Evolutionary conservation across 345 rosid genomes (phyloP).

Genomic region (Brassica rapa): DNA sequence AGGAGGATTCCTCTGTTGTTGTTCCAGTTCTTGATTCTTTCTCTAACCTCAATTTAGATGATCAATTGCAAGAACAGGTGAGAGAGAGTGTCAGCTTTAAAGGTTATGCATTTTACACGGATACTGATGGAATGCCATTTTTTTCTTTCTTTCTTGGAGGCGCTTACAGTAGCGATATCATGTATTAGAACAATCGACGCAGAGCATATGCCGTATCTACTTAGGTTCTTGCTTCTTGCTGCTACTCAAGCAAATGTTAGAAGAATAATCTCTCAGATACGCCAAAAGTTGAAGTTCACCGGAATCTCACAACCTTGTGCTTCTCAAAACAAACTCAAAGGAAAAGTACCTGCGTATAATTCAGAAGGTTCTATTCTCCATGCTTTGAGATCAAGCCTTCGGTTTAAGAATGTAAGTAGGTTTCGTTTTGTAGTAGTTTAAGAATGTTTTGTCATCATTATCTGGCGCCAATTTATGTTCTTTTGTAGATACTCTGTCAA

Average conservation of each 20-base stretch:
- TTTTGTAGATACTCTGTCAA: constrained; percentile 66
- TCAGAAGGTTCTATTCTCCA: constrained; percentile 70
- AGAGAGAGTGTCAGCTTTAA: constrained; percentile 11
- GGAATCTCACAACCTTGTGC: constrained; percentile 51
- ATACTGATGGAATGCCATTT: constrained; percentile 8
- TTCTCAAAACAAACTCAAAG: constrained; percentile 60
- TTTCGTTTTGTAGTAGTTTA: constrained; percentile 1
- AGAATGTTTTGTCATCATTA: constrained; percentile 17
- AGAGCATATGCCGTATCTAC: constrained; percentile 73
- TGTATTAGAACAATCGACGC: constrained; percentile 72
- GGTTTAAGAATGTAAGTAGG: constrained; percentile 70
- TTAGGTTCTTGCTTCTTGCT: constrained; percentile 75
- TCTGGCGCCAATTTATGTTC: constrained; percentile 6
- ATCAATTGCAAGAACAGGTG: constrained; percentile 74
- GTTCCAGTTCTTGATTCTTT: constrained; percentile 77
- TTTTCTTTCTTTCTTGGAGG: constrained; percentile 46
- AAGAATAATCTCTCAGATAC: constrained; percentile 69
- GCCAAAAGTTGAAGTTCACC: constrained; percentile 65
- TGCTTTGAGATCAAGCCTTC: constrained; percentile 75
- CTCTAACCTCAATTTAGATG: constrained; percentile 72
- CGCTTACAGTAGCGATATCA: constrained; percentile 66
- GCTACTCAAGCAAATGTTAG: constrained; percentile 67
- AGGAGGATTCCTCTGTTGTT: constrained; percentile 67
- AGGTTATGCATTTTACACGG: constrained; percentile 9
- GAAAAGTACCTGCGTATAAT: constrained; percentile 51